These are phyloP conservation scores for Mitragyna speciosa DNA, from an alignment of 257 asterid genomes.

Conservation along the genomic window DNA sequence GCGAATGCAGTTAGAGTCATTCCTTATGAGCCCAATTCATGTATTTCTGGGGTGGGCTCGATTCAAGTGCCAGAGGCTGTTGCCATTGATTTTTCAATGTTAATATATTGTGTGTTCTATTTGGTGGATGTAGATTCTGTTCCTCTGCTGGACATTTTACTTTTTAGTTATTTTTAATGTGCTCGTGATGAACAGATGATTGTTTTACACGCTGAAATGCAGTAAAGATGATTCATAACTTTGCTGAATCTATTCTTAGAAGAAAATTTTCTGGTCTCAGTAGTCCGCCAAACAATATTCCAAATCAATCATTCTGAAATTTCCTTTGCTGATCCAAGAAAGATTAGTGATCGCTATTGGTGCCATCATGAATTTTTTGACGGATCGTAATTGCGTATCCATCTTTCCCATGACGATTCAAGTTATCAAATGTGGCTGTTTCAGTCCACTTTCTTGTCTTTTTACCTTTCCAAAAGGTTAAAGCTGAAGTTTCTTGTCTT, in stretches of 20 bases:
- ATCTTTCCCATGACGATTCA: neutral
- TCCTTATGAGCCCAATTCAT: too few relatives aligned
- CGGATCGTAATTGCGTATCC: neutral
- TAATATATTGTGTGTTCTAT: neutral
- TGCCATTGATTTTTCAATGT: neutral
- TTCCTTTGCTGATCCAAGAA: neutral
- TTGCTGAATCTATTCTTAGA: neutral
- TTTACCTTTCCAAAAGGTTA: conserved; percentile 6
- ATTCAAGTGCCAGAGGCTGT: neutral
- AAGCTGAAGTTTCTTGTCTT: conserved; percentile 11
- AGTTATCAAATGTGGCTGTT: neutral
- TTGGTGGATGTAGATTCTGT: neutral
- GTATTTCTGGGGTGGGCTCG: too few relatives aligned
- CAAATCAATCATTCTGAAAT: neutral
- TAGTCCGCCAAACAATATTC: neutral
- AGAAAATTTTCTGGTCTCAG: neutral
- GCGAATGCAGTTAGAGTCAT: neutral
- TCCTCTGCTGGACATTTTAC: neutral
- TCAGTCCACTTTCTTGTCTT: neutral
- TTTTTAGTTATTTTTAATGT: neutral
- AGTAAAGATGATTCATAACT: neutral
- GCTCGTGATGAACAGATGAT: neutral
- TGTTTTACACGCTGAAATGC: neutral
- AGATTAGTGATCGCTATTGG: neutral
- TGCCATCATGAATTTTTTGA: neutral